Evolutionary conservation across 768 basidiomycete species (phyloP).

Genomic region (Hirschioporus abietinus): DNA sequence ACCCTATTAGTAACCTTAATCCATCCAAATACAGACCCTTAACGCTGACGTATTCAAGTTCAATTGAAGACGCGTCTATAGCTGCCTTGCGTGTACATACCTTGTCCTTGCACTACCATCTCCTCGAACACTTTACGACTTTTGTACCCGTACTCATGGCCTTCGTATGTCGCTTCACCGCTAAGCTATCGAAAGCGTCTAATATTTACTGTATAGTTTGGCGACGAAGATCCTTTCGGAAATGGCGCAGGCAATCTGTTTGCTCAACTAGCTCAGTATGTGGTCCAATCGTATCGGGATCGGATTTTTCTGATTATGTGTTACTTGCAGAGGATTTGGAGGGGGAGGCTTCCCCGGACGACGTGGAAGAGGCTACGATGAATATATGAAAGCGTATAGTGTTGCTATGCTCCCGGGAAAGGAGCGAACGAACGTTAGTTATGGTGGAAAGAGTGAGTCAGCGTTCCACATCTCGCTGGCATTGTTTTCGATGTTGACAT

Average conservation of each 20-base stretch:
- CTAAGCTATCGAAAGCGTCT: neutral
- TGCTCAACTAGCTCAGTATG: slow-evolving; percentile 60
- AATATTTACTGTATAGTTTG: slow-evolving; percentile 24
- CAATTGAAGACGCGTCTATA: neutral
- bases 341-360: slow-evolving; percentile 41
- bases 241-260: slow-evolving; percentile 58
- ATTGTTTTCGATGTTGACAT: slow-evolving; percentile 11
- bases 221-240: slow-evolving; percentile 31
- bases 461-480: slow-evolving; percentile 15
- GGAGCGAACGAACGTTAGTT: slow-evolving; percentile 87
- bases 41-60: neutral
- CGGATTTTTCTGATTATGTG: slow-evolving; percentile 9
- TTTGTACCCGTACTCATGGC: slow-evolving; percentile 24
- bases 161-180: neutral
- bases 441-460: slow-evolving; percentile 92
- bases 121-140: slow-evolving; percentile 11
- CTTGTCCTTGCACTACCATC: neutral
- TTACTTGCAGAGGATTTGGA: slow-evolving; percentile 43
- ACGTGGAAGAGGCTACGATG: slow-evolving; percentile 75
- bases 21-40: neutral
- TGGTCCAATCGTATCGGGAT: slow-evolving; percentile 12
- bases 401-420: slow-evolving; percentile 88
- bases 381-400: slow-evolving; percentile 92
- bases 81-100: slow-evolving; percentile 2
- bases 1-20: neutral